Conservation (phyloP, 2,329 filamentous ascomycete genomes). For the Macrophomina pseudophaseolina region DNA sequence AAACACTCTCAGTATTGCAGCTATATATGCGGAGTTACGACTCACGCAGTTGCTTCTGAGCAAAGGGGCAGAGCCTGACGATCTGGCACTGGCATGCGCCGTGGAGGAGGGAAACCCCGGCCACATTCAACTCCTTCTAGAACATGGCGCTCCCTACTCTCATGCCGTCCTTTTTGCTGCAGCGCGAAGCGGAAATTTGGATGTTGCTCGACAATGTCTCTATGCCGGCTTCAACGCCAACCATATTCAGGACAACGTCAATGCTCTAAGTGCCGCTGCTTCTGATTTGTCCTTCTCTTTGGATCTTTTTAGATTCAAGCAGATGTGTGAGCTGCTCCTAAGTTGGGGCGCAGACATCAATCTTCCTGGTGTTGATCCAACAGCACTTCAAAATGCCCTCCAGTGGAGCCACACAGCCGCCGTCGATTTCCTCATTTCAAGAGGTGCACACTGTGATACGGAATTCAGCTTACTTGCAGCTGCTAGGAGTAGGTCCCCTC, state of each 20-base stretch:
- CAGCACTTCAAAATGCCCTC: neutral
- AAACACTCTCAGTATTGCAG: neutral
- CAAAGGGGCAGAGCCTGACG: neutral
- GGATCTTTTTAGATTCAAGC: too few relatives aligned
- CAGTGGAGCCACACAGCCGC: fast-evolving
- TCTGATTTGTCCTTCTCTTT: too few relatives aligned
- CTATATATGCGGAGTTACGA: neutral
- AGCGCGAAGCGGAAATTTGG: neutral
- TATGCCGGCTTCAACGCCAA: neutral
- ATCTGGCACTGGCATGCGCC: neutral
- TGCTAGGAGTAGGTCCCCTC: fast-evolving
- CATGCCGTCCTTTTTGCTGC: neutral
- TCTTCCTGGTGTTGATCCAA: neutral
- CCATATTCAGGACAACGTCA: neutral
- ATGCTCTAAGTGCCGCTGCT: neutral
- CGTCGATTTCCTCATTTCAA: neutral
- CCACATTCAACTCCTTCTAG: neutral
- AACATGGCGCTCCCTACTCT: neutral
- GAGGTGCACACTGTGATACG: neutral
- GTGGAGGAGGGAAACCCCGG: neutral
- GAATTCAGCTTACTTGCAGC: neutral
- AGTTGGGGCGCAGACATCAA: neutral
- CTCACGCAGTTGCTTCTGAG: neutral
- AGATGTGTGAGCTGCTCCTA: neutral
- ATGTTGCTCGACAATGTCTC: neutral